A percentile compares a stretch with the other conserved stretches of the same genome.
Conservation (phyloP, 805 yeast genomes). For the Candida krabiensis region DNA sequence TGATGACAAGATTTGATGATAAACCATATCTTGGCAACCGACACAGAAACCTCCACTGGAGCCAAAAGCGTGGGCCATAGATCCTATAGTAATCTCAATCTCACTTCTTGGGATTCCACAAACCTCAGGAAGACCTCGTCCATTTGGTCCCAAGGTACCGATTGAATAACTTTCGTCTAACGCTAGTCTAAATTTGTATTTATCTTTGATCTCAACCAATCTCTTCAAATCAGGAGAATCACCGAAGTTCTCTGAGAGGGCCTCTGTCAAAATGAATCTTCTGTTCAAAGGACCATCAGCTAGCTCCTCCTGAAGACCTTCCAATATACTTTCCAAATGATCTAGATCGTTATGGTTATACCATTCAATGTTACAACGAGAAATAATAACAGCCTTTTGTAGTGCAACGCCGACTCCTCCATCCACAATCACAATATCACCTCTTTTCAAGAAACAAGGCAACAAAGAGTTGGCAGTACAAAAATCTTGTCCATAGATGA, state of each 20-base stretch:
- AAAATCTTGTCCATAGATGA: conserved; percentile 91
- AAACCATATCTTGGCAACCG: conserved; percentile 79
- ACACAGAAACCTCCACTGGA: conserved; percentile 93
- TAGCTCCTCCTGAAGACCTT: conserved; percentile 58
- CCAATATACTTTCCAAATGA: conserved; percentile 69
- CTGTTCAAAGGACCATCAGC: conserved; percentile 79
- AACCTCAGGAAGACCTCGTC: conserved; percentile 83
- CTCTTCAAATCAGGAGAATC: conserved; percentile 71
- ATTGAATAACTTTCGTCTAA: conserved; percentile 86
- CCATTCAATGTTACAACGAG: conserved; percentile 84
- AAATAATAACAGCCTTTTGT: conserved; percentile 84
- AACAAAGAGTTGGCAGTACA: conserved; percentile 83
- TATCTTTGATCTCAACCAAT: conserved; percentile 71
- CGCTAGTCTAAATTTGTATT: conserved; percentile 81
- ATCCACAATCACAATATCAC: conserved; percentile 90
- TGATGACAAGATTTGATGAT: conserved; percentile 89
- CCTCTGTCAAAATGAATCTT: conserved; percentile 90
- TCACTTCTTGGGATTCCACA: conserved; percentile 65
- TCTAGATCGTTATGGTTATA: conserved; percentile 86
- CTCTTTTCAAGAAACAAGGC: conserved; percentile 93
- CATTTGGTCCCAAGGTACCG: conserved; percentile 82
- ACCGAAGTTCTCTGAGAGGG: conserved; percentile 78
- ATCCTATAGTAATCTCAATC: conserved; percentile 83
- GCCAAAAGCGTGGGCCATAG: conserved; percentile 78
- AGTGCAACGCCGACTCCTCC: conserved; percentile 69